A percentile compares a stretch with the other conserved stretches of the same genome.
Evolutionary conservation across 139 green algal species (phyloP).

Genomic region (Eudorina sp.): DNA sequence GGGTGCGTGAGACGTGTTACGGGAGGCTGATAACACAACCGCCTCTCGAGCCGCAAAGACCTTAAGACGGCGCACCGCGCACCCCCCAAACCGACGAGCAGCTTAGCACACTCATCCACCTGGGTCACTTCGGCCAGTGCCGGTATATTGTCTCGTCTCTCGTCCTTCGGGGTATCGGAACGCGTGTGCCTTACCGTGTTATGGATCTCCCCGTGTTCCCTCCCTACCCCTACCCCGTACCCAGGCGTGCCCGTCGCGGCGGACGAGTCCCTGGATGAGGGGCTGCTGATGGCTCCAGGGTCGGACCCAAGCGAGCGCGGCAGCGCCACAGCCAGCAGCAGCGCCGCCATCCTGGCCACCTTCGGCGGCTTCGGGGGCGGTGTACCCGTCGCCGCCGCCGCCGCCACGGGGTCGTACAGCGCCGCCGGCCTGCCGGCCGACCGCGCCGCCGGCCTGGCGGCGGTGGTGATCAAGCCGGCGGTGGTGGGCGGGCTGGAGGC

Average conservation of each 20-base stretch:
- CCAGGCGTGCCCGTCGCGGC: conserved; percentile 80
- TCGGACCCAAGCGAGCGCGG: not conserved
- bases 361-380: not conserved
- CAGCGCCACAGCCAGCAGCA: not conserved
- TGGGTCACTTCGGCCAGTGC: no score
- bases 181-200: no score
- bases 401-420: not conserved
- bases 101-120: no score
- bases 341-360: not conserved
- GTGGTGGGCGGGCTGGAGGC: conserved; percentile 81
- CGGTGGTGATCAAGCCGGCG: conserved; percentile 87
- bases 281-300: not conserved
- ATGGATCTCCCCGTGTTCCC: no score
- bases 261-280: conserved; percentile 92
- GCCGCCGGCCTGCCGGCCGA: not conserved
- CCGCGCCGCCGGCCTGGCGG: conserved; percentile 51
- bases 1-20: no score
- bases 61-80: no score
- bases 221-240: not conserved
- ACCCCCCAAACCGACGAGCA: no score
- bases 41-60: no score
- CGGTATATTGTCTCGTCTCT: no score
- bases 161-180: no score
- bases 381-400: not conserved
- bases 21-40: no score